These are phyloP conservation scores for Fusarium temperatum DNA, from an alignment of 2,329 filamentous ascomycete genomes.

Conservation along the genomic window DNA sequence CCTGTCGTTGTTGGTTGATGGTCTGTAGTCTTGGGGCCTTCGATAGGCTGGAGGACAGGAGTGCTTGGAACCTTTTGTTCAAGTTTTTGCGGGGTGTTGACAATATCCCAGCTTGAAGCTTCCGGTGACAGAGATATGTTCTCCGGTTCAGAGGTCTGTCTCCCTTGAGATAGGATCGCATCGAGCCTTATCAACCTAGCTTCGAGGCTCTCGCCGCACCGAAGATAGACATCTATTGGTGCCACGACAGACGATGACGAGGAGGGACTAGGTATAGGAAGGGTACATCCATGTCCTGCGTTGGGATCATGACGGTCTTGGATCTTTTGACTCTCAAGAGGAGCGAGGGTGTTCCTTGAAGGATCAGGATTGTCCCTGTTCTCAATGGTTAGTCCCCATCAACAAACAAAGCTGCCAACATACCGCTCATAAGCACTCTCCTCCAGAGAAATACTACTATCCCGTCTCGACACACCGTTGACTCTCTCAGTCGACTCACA, in stretches of 20 bases:
- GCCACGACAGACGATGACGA: not conserved
- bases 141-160: not conserved
- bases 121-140: not conserved
- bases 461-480: slow-evolving; percentile 2
- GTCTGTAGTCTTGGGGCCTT: not conserved
- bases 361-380: not conserved
- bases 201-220: slow-evolving; percentile 19
- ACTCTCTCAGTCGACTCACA: slow-evolving; percentile 13
- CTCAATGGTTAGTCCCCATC: not conserved
- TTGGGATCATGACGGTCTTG: not conserved
- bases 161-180: not conserved
- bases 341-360: not conserved
- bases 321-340: not conserved
- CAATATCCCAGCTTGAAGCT: slow-evolving; percentile 11
- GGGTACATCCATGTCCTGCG: not conserved
- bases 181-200: slow-evolving; percentile 7
- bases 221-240: slow-evolving; percentile 31
- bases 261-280: slow-evolving; percentile 9
- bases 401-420: not conserved
- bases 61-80: not conserved
- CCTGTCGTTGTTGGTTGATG: fast-evolving
- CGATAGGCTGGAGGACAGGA: not conserved
- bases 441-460: slow-evolving; percentile 39
- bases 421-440: slow-evolving; percentile 11
- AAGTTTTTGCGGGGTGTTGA: not conserved